phyloP scores from a whole-genome alignment of 2,329 filamentous ascomycete species.

The Aotearoamyces nothofagi region DNA sequence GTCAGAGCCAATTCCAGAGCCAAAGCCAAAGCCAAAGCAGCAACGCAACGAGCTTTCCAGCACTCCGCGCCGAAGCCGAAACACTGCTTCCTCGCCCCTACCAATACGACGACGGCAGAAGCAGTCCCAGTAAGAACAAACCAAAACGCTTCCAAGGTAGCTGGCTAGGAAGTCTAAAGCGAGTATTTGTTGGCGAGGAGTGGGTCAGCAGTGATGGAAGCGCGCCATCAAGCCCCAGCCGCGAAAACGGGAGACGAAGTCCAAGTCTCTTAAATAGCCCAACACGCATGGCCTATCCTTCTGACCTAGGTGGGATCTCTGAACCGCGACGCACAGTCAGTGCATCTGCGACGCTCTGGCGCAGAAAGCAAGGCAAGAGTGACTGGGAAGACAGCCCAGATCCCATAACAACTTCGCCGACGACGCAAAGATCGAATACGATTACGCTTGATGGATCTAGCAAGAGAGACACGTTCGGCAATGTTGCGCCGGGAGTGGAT shows the following conservation, averaged over 20 bases:
- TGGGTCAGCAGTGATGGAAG: slow-evolving; percentile 1
- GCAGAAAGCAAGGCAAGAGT: slow-evolving; percentile 31
- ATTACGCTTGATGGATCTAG: background rate
- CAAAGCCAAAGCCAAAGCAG: no score
- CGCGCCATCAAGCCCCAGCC: slow-evolving; percentile 1
- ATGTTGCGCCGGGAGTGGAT: slow-evolving; percentile 16
- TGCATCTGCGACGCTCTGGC: slow-evolving; percentile 29
- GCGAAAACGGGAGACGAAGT: background rate
- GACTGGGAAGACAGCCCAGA: slow-evolving; percentile 30
- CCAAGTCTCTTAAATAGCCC: slow-evolving; percentile 5
- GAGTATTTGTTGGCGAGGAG: slow-evolving; percentile 12
- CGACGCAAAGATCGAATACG: background rate
- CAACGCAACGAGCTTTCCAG: slow-evolving; percentile 7
- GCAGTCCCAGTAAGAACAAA: slow-evolving; percentile 42
- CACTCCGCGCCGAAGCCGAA: slow-evolving; percentile 16
- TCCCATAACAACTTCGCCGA: background rate
- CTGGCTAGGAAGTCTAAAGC: slow-evolving; percentile 53
- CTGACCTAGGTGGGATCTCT: slow-evolving; percentile 3
- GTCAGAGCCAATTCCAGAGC: no score
- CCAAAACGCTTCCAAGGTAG: slow-evolving; percentile 13
- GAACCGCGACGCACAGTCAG: slow-evolving; percentile 29
- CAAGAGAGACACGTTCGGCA: background rate
- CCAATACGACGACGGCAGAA: no score
- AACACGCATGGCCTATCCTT: slow-evolving; percentile 5
- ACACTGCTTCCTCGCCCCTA: slow-evolving; percentile 14